These are phyloP conservation scores for Bruguiera sexangula DNA, from an alignment of 345 rosid genomes.

Conservation along the genomic window DNA sequence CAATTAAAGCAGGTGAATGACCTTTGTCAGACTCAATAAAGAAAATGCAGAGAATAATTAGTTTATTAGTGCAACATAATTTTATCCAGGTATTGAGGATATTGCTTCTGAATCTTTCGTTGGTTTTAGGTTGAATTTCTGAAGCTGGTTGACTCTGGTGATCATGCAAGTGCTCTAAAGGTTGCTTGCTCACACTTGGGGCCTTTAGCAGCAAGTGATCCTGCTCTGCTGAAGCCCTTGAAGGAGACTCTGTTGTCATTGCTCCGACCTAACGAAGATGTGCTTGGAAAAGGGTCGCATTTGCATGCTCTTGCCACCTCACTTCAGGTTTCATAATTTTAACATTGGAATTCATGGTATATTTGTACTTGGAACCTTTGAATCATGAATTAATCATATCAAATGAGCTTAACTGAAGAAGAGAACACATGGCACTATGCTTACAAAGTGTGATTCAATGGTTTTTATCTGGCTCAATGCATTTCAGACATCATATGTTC, in stretches of 20 bases:
- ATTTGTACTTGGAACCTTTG: no score
- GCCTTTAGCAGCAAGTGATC: conserved; percentile 75
- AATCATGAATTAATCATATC: no score
- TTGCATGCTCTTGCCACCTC: conserved; percentile 72
- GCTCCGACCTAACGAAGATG: conserved; percentile 61
- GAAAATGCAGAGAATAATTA: neutral
- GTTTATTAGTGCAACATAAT: neutral
- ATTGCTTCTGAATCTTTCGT: neutral
- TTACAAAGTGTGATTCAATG: no score
- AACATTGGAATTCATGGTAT: no score
- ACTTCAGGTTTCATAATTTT: conserved; percentile 54
- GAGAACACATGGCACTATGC: no score
- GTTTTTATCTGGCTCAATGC: no score
- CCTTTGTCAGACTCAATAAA: neutral
- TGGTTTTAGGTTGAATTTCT: conserved; percentile 76
- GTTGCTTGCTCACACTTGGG: conserved; percentile 89
- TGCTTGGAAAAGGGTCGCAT: conserved; percentile 58
- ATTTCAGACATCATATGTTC: conserved; percentile 1
- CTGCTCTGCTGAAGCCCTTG: conserved; percentile 62
- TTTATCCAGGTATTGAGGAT: neutral
- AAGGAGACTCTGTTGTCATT: conserved; percentile 80
- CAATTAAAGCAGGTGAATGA: conserved; percentile 81
- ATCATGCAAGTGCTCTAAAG: conserved; percentile 70
- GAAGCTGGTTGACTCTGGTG: conserved; percentile 66
- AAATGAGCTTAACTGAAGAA: no score